These are phyloP conservation scores for Coccomyxa subellipsoidea DNA, from an alignment of 163 green algal genomes.

Conservation along the genomic window DNA sequence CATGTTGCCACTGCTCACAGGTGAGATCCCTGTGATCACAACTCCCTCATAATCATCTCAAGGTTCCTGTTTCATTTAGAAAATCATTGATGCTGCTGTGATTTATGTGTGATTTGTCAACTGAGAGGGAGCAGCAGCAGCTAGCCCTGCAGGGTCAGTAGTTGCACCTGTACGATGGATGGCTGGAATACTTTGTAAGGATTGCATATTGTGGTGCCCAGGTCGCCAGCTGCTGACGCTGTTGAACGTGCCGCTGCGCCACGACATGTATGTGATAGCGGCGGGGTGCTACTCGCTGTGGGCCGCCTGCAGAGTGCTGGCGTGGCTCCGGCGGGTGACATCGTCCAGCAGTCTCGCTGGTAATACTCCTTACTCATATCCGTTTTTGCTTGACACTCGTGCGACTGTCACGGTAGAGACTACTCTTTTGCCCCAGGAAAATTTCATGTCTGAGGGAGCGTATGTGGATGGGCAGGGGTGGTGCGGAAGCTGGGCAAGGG, in stretches of 20 bases:
- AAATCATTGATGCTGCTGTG: no score
- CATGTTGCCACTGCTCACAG: neutral
- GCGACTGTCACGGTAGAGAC: no score
- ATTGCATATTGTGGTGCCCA: neutral
- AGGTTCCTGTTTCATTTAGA: no score
- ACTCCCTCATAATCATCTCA: no score
- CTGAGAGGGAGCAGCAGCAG: no score
- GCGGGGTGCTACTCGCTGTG: conserved; percentile 18
- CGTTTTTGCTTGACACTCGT: neutral
- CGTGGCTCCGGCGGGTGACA: neutral
- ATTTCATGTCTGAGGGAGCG: no score
- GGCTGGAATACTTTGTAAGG: no score
- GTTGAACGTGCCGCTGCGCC: conserved; percentile 12
- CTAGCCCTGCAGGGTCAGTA: no score
- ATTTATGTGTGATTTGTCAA: no score
- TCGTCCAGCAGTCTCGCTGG: neutral
- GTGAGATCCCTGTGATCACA: neutral
- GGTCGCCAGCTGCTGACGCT: neutral
- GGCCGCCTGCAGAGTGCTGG: neutral
- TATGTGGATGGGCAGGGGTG: neutral
- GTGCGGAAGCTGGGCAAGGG: neutral
- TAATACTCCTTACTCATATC: neutral
- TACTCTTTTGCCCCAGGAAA: no score
- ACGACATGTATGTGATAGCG: conserved; percentile 22
- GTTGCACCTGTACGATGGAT: no score